Evolutionary conservation across 1,139 yeast genomes (phyloP).

Genomic region (Scheffersomyces illinoinensis): DNA sequence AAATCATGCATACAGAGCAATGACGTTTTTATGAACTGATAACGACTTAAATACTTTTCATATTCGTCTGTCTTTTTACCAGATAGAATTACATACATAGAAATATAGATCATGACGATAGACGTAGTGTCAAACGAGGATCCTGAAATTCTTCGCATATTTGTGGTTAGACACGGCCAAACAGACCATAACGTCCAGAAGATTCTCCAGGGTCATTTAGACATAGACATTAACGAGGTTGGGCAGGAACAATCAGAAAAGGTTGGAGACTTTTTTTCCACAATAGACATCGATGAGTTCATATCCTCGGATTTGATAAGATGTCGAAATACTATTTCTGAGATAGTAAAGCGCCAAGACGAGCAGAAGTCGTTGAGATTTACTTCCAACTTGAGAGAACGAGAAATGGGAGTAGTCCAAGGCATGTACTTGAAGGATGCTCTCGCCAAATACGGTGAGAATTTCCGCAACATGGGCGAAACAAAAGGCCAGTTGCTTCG

Average conservation of each 20-base stretch:
- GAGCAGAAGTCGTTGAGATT: constrained; percentile 13
- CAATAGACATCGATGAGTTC: constrained; percentile 49
- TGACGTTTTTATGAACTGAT: background rate
- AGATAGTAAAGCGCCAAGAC: constrained; percentile 34
- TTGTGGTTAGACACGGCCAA: constrained; percentile 78
- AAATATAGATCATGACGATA: constrained; percentile 25
- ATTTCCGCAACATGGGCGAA: constrained; percentile 47
- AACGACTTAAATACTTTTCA: background rate
- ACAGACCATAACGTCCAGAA: constrained; percentile 68
- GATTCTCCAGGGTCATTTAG: constrained; percentile 74
- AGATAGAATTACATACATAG: background rate
- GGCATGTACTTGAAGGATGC: constrained; percentile 77
- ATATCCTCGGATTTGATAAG: constrained; percentile 62
- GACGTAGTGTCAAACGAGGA: constrained; percentile 36
- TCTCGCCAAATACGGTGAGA: constrained; percentile 37
- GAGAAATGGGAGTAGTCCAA: constrained; percentile 77
- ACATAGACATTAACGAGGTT: constrained; percentile 57
- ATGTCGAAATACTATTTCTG: constrained; percentile 55
- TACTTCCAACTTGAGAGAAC: constrained; percentile 60
- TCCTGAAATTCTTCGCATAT: constrained; percentile 47
- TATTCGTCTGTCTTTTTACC: background rate
- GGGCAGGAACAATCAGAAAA: constrained; percentile 59
- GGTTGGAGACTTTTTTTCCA: constrained; percentile 44
- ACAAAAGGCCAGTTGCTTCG: constrained; percentile 40
- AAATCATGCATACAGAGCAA: background rate